Evolutionary conservation across 495 filamentous ascomycete species (phyloP), one percentile per base, ranked within the genome.

Genomic region (Podospora pseudoanserina): DNA sequence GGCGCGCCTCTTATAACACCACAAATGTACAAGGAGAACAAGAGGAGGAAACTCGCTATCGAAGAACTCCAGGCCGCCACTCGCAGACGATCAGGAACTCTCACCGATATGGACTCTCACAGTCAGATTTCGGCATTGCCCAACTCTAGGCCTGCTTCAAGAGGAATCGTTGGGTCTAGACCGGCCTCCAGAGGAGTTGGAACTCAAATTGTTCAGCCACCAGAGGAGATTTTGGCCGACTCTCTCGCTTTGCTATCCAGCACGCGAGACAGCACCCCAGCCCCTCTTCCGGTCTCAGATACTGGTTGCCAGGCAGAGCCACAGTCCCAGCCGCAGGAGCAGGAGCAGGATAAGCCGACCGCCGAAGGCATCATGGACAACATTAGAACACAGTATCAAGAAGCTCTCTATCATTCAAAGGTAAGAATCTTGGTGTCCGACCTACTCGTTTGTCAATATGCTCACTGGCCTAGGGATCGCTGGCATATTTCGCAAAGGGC

Each of bases 401-500:
- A 97, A 60, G 87, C 91, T 19, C 82, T 98, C n/a, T 98, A 97
- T 80, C 82, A 92, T 56, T 95, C 95, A 6, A 95, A 91, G 84
- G 90, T 91, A 74, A 63, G 80, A 65, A 65, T 20, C 5, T 15
- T 27, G 3, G 1, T 71, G 16, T 60, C 7, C 9, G 39, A 13
- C 39, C 9, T 49, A 11, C 15, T 49, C 60, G 28, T 20, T 20
- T 62, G 49, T 64, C 34, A 16, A 57, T 75, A 13, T 49, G 15
- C 39, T 81, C 66, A 81, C 73, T 53, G 58, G n/a, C 15, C 19
- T 55, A 93, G 88, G 90, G 92, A 26, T 95, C 95, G 15, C 80
- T 98, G 72, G 96, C 94, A 70, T 99, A 97, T 76, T 99, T 98
- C 82, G 91, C 94, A 20, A 99, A 99, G 82, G 95, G 95, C 1